Evolutionary conservation across 192 early-diverging fungal genomes (phyloP).

Genomic region (Mortierella antarctica): DNA sequence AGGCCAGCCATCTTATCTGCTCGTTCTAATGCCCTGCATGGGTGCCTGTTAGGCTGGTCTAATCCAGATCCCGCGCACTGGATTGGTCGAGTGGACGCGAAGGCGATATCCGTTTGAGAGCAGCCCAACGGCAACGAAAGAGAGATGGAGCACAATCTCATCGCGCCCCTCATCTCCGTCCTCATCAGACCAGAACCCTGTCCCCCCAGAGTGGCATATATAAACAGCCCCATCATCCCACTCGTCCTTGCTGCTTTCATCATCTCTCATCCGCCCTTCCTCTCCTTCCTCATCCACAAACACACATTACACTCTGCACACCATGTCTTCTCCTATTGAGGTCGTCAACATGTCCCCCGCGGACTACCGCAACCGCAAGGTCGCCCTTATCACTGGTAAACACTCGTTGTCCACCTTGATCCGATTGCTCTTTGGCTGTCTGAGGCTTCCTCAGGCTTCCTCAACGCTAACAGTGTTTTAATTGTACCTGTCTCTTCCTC

Average conservation of each 20-base stretch:
- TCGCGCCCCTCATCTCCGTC: not conserved
- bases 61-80: no score
- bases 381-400: conserved; percentile 68
- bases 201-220: not conserved
- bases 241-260: not conserved
- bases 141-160: no score
- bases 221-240: not conserved
- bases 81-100: no score
- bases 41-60: no score
- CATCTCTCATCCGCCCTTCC: not conserved
- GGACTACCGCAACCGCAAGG: conserved; percentile 68
- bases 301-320: not conserved
- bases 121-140: no score
- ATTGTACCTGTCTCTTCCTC: conserved; percentile 69
- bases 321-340: conserved; percentile 39
- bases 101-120: no score
- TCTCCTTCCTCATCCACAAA: not conserved
- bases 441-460: conserved; percentile 75
- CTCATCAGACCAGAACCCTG: not conserved
- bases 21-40: no score
- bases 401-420: not conserved
- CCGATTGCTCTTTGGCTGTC: conserved; percentile 37
- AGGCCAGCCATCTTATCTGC: no score
- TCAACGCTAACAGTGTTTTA: conserved; percentile 69
- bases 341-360: conserved; percentile 54